Evolutionary conservation across 768 basidiomycete species (phyloP).

Genomic region (Xerocomellus chrysenteron): DNA sequence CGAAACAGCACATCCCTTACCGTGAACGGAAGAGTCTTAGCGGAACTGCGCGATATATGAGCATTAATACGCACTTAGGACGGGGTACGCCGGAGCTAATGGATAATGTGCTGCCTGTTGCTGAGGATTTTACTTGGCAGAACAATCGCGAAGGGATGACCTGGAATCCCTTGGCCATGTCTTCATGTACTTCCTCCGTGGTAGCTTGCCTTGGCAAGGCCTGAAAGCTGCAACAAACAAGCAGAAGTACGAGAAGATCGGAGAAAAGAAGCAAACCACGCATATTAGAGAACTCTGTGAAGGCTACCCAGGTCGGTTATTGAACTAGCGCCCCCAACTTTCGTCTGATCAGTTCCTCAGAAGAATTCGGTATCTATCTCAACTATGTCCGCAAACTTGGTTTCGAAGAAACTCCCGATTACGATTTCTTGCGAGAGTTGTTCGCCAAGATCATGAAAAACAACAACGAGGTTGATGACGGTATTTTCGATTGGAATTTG

Average conservation of each 20-base stretch:
- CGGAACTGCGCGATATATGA: conserved; percentile 99
- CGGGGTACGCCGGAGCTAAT: conserved; percentile 57
- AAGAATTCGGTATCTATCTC: conserved; percentile 97
- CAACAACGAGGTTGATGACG: conserved; percentile 88
- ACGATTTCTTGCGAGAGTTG: conserved; percentile 94
- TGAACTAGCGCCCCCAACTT: background rate
- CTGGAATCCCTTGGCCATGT: conserved; percentile 99
- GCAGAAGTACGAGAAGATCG: conserved; percentile 99
- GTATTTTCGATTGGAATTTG: conserved; percentile 94
- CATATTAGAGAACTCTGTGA: conserved; percentile 97
- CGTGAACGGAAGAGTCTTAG: conserved; percentile 96
- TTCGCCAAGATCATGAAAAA: conserved; percentile 94
- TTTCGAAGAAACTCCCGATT: conserved; percentile 98
- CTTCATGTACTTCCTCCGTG: conserved; percentile 99
- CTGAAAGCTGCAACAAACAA: conserved; percentile 99
- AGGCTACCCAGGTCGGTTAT: conserved; percentile 79
- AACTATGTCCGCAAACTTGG: conserved; percentile 99
- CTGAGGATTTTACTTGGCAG: conserved; percentile 35
- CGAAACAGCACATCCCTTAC: conserved; percentile 99
- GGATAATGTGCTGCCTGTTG: conserved; percentile 1
- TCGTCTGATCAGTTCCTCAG: conserved; percentile 41
- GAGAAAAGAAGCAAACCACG: conserved; percentile 99
- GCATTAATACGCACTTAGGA: conserved; percentile 98
- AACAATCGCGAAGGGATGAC: conserved; percentile 94
- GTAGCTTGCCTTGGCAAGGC: conserved; percentile 98